Evolutionary conservation across 1,284 basidiomycete genomes (phyloP), one percentile per base, ranked within the genome.

Genomic region (Macrocystidia cucumis): DNA sequence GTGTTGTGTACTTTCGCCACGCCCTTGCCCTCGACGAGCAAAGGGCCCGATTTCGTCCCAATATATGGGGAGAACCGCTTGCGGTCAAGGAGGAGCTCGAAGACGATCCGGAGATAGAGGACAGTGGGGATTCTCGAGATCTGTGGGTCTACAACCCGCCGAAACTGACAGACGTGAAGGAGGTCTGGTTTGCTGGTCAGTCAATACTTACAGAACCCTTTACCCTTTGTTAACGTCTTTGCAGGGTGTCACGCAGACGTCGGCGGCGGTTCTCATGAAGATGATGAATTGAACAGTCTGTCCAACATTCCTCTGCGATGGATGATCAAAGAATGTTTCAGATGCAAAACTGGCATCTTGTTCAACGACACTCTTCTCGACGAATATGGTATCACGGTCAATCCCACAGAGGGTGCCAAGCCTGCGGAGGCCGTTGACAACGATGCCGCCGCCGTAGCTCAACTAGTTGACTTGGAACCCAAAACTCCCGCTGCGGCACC

Each of bases 171-270:
- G 46, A 50, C 27, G 42, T 50, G 6, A 40, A 50, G 29, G 48
- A 50, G 23, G 48, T 50, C 4, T 50, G 48, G 48, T 50, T 50
- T 24, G 32, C 44, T 37, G 48, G 48, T 50, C 21, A 28, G 16
- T 18, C 5, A 14, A n/a, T n/a, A n/a, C n/a, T n/a, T n/a, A n/a
- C n/a, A n/a, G 3, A 11, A 9, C 3, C 13, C 14, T 19, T 35
- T 20, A 19, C 30, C 5, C 5, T 13, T 5, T 24, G n/a, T n/a
- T n/a, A n/a, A n/a, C n/a, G n/a, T n/a, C n/a, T n/a, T n/a, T n/a
- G n/a, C n/a, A 50, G 46, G 48, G 19, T 38, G 37, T 7, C 48
- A 50, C 26, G 42, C 48, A 13, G 48, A 50, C 25, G 38, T 50
- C 13, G 48, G 48, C n/a, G 48, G 44, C 6, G 48, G 44, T 1